phyloP scores from a whole-genome alignment of 208 protist species.

The Tetramitus jugosus region DNA sequence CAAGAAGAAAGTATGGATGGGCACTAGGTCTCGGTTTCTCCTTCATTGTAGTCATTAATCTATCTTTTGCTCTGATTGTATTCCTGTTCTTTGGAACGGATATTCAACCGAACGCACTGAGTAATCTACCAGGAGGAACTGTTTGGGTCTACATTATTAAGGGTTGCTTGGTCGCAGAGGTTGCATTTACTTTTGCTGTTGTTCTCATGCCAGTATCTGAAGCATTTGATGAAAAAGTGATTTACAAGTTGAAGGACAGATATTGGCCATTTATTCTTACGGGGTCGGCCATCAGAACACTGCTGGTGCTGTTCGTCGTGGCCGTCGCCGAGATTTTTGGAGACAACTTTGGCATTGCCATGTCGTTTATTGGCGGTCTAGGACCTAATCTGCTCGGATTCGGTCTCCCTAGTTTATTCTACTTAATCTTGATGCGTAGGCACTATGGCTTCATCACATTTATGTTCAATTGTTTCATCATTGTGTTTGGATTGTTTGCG shows the following conservation, averaged over 20 bases:
- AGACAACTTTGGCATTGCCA: conserved; percentile 1
- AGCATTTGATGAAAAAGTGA: not conserved
- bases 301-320: not conserved
- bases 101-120: not conserved
- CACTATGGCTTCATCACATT: not conserved
- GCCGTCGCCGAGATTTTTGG: conserved; percentile 13
- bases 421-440: conserved; percentile 12
- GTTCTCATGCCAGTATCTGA: conserved; percentile 5
- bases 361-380: conserved; percentile 4
- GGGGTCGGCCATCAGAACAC: not conserved
- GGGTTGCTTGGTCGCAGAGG: not conserved
- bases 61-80: not conserved
- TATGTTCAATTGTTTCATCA: conserved; percentile 14
- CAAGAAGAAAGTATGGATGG: not conserved
- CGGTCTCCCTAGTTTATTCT: not conserved
- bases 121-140: not conserved
- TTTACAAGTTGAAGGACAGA: no score
- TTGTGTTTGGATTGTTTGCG: not conserved
- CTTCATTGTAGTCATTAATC: conserved; percentile 2
- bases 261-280: no score
- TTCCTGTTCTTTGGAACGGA: not conserved
- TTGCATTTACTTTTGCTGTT: conserved; percentile 14
- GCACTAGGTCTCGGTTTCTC: not conserved
- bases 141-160: not conserved
- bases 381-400: conserved; percentile 2